Base-by-base conservation (phyloP, 73 alveolate species). In the Tetrahymena malaccensis region DNA sequence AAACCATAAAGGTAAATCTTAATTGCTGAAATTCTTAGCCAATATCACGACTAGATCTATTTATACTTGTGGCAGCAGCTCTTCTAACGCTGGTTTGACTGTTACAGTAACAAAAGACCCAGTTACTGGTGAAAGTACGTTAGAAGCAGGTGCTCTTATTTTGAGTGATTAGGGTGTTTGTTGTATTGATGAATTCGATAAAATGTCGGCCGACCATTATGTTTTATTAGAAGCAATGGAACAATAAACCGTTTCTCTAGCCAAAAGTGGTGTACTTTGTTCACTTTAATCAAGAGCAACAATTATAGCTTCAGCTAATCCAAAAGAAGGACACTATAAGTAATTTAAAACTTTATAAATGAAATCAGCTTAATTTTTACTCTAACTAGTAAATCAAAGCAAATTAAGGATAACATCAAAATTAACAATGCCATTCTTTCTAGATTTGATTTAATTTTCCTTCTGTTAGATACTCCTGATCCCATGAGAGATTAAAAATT, bases 101-200 rank as follows among this genome's bases (percentile, higher is more conserved):
- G 99, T 98, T 27, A 96, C 98, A 9, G 93, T 98, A 0, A 96
- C 89, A 11, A 70, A 70, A n/a, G 89, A 94, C 40, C 97, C 98
- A 94, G 98, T 97, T 50, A 37, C 57, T 27, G 98, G 97, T 95
- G 99, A 98, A 58, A 94, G 97, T 33, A 95, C 96, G 43, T 57
- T 98, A 31, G 99, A 98, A 93, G 99, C 99, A 16, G 99, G 99
- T 13, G 99, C 99, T 17, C 95, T 98, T 21, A 98, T 98, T 12
- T 85, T 98, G 38, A 94, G 98, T 95, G 99, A 98, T 85, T 96
- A 97, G 2, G 99, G 99, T 34, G 98, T 98, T 16, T 98, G 99
- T 94, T 98, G 99, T 95, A 97, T 98, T 19, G 99, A 98, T 96
- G 99, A 98, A 85, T 97, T 98, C 94, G 99, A 98, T 94, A 98